Percentiles rank a stretch among this genome's conserved stretches.
Conservation (phyloP, 2,329 filamentous ascomycete species). For the Monosporascus sp. region DNA sequence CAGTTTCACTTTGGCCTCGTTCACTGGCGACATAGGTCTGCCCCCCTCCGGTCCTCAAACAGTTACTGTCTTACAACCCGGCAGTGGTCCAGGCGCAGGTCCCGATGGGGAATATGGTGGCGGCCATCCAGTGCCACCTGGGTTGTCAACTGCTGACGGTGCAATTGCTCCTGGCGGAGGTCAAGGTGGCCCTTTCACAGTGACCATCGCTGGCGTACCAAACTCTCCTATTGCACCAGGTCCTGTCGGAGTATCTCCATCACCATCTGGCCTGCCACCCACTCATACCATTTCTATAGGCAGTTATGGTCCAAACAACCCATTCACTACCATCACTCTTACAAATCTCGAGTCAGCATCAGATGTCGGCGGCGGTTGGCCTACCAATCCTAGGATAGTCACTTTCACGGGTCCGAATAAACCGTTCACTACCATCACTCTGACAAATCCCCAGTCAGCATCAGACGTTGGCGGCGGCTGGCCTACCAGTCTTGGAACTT, state of each 20-base stretch:
- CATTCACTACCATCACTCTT: slow-evolving; percentile 17
- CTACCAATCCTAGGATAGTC: too few species aligned
- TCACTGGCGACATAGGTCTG: background rate
- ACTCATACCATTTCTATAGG: slow-evolving; percentile 10
- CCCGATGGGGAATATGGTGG: background rate
- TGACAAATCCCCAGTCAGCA: too few species aligned
- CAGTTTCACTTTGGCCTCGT: slow-evolving; percentile 19
- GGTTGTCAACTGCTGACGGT: background rate
- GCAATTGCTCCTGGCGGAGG: slow-evolving; percentile 12
- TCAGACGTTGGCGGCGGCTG: too few species aligned
- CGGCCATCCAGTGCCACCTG: background rate
- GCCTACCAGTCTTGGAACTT: too few species aligned
- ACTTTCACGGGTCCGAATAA: too few species aligned
- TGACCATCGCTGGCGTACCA: slow-evolving; percentile 7
- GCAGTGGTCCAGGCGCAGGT: background rate
- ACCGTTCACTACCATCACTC: too few species aligned
- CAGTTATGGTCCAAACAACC: slow-evolving; percentile 10
- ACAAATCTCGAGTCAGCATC: too few species aligned
- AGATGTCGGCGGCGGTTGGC: too few species aligned
- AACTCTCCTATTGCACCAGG: slow-evolving; percentile 3
- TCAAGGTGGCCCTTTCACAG: background rate
- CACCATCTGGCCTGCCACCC: slow-evolving; percentile 11
- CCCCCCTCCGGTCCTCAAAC: background rate
- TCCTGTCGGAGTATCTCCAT: slow-evolving; percentile 9
- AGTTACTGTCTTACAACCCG: background rate